phyloP scores from a whole-genome alignment of 306 rosid genomes.

The Delonix regia region DNA sequence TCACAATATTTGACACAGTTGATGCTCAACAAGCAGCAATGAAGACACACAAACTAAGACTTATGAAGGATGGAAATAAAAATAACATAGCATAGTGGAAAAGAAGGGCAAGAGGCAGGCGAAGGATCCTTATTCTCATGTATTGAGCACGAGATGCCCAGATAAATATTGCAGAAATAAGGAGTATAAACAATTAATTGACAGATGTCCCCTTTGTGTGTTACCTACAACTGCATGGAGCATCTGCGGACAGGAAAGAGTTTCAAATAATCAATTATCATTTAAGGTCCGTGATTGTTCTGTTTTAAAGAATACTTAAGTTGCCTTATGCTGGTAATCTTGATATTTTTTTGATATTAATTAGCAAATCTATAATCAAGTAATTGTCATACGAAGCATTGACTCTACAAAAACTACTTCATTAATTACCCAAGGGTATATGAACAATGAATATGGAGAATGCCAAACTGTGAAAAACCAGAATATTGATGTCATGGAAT shows the following conservation, averaged over 20 bases:
- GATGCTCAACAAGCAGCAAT: background rate
- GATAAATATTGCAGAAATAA: background rate
- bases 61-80: background rate
- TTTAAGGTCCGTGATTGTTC: background rate
- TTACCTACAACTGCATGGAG: background rate
- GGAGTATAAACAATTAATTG: background rate
- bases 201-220: background rate
- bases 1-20: background rate
- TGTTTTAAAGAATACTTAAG: constrained; percentile 7
- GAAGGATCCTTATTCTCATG: background rate
- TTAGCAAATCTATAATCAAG: background rate
- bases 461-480: background rate
- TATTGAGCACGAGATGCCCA: background rate
- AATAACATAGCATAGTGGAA: background rate
- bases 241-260: background rate
- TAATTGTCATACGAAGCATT: constrained; percentile 5
- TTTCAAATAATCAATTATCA: constrained; percentile 4
- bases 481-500: background rate
- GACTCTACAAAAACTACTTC: background rate
- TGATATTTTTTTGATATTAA: background rate
- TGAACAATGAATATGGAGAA: background rate
- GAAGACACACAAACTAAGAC: background rate
- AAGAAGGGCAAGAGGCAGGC: background rate
- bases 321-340: constrained; percentile 21
- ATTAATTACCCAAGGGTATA: background rate